Evolutionary conservation across 192 early-diverging fungal genomes (phyloP), one percentile per base, ranked within the genome.

Genomic region (Entomortierella chlamydospora): DNA sequence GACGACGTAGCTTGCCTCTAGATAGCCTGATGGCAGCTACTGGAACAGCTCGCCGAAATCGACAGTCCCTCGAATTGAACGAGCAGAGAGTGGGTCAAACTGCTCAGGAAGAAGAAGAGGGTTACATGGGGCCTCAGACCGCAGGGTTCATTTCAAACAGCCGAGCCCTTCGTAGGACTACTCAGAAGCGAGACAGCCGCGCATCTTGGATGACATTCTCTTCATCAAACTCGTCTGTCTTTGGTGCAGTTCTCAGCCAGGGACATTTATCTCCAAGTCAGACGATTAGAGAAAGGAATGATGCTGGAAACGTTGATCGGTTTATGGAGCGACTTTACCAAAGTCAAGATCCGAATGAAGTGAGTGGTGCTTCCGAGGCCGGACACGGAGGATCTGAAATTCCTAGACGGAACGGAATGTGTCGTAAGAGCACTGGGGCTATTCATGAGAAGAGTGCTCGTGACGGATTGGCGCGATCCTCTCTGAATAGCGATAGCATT

Each of bases 201-300:
- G 61, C 76, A 5, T 70, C 76, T 1, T 79, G 76, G 76, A 69
- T 65, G 61, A 66, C 68, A 1, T 56, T 64, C 17, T 79, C 76
- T 1, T 79, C 76, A 2, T 70, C 62, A 0, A 64, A 31, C 2
- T 61, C 76, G 0, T 70, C 68, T 8, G 22, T 70, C 28, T 79
- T 70, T 60, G 68, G 67, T 12, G 68, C 62, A 7, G 47, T 79
- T 7, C n/a, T 79, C 15, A 74, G 58, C 12, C 72, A 74, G 31
- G 58, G 52, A 23, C 72, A 74, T 41, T 28, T 74, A n/a, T 58
- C 72, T 2, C 72, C 72, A 10, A 64, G 72, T 37, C 72, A 74
- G 30, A 53, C 52, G 1, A 67, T 74, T 26, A 42, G 50, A 22
- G 58, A 61, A 9, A 31, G 57, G 17, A 43, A n/a, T 23, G 64